Evolutionary conservation across 2,329 filamentous ascomycete species (phyloP).

Genomic region (Botrytis paeoniae): DNA sequence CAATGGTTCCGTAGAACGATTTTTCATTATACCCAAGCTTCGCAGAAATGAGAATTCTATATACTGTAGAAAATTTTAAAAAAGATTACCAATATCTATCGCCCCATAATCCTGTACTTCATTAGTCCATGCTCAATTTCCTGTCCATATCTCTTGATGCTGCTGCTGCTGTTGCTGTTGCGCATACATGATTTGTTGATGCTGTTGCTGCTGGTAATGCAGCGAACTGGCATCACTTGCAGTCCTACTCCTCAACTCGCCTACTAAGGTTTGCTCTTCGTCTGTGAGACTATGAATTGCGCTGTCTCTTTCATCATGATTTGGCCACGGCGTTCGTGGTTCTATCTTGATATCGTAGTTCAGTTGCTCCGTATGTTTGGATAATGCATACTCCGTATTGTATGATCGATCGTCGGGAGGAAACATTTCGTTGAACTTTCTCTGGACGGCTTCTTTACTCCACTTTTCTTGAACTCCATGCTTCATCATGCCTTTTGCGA

Average conservation of each 20-base stretch:
- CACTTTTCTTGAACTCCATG: conserved; percentile 38
- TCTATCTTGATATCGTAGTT: conserved; percentile 6
- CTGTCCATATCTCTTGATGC: conserved; percentile 16
- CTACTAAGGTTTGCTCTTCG: conserved; percentile 20
- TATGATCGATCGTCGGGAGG: conserved; percentile 4
- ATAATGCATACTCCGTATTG: background rate
- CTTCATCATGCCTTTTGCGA: conserved; percentile 37
- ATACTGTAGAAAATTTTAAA: background rate
- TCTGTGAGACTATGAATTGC: conserved; percentile 2
- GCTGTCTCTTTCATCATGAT: conserved; percentile 2
- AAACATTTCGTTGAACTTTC: conserved; percentile 38
- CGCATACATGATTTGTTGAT: conserved; percentile 24
- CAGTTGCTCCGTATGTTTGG: background rate
- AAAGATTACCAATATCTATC: background rate
- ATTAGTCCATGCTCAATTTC: background rate
- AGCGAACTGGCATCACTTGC: conserved; percentile 25
- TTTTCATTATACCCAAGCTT: background rate
- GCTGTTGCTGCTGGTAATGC: conserved; percentile 22
- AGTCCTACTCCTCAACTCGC: conserved; percentile 25
- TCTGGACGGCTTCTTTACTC: conserved; percentile 37
- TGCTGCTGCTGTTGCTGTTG: conserved; percentile 19
- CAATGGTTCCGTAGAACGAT: background rate
- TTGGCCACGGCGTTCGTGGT: conserved; percentile 8
- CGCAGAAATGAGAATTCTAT: background rate
- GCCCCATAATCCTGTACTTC: background rate